A percentile compares a stretch with the other conserved stretches of the same genome.
Conservation (phyloP, 805 yeast species). For the Cyberlindnera samutprakarnensis region DNA sequence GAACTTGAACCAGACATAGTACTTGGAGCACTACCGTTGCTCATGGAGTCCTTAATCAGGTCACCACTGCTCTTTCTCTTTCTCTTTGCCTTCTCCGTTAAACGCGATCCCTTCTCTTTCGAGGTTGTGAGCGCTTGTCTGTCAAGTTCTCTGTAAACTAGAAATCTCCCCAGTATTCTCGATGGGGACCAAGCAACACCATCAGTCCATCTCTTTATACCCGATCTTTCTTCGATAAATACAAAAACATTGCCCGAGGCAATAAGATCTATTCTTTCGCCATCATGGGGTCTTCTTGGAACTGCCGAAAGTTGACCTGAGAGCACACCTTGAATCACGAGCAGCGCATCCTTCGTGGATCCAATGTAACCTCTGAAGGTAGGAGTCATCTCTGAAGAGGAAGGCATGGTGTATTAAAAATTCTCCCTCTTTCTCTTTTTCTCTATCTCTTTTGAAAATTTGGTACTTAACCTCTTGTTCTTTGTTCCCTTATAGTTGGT, state of each 20-base stretch:
- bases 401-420: constrained; percentile 4
- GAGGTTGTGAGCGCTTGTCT: constrained; percentile 26
- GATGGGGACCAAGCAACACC: constrained; percentile 95
- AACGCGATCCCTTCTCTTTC: constrained; percentile 4
- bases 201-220: constrained; percentile 93
- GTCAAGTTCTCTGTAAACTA: constrained; percentile 71
- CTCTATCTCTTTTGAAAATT: too few relatives aligned
- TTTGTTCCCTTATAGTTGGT: too few relatives aligned
- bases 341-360: constrained; percentile 75
- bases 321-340: constrained; percentile 73
- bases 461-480: too few relatives aligned
- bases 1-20: background rate
- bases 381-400: constrained; percentile 12
- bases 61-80: constrained; percentile 3
- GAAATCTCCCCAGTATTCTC: constrained; percentile 75
- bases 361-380: constrained; percentile 52
- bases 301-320: constrained; percentile 53
- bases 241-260: constrained; percentile 77
- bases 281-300: constrained; percentile 74
- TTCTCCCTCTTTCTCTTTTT: background rate
- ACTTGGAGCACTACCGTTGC: background rate
- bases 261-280: constrained; percentile 60
- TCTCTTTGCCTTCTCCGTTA: constrained; percentile 3
- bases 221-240: constrained; percentile 73
- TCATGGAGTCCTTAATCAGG: background rate